Conservation (phyloP, 2,329 filamentous ascomycete species). For the Aspergillus pseudoterreus region DNA sequence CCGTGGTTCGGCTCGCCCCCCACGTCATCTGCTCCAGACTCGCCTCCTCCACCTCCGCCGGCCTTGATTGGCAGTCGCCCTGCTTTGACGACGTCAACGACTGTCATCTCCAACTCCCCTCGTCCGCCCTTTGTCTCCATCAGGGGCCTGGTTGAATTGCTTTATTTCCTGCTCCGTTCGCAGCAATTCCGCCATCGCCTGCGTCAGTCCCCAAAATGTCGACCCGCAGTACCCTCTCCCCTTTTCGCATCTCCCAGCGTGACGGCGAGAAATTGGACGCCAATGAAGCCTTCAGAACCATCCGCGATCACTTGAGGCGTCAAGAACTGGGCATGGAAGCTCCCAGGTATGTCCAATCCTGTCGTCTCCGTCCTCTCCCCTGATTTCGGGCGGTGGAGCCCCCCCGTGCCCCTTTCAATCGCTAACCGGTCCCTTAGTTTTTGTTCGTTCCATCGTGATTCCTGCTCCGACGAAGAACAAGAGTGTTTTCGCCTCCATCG, state of each 20-base stretch:
- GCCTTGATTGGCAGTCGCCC: not conserved
- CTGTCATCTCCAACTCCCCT: not conserved
- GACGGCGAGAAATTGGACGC: conserved; percentile 28
- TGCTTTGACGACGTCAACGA: not conserved
- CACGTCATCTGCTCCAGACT: not conserved
- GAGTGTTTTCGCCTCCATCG: conserved; percentile 49
- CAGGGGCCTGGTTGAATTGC: not conserved
- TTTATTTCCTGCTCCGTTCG: not conserved
- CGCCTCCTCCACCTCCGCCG: not conserved
- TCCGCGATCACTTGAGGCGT: conserved; percentile 32
- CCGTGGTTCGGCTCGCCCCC: not conserved
- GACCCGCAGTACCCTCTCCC: conserved; percentile 10
- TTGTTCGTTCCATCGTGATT: conserved; percentile 32
- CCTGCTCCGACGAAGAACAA: conserved; percentile 28
- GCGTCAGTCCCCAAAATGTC: conserved; percentile 11
- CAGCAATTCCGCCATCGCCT: not conserved
- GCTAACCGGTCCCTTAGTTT: conserved; percentile 26
- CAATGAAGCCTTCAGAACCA: conserved; percentile 33
- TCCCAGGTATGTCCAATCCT: conserved; percentile 21
- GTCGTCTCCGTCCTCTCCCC: no score
- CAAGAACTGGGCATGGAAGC: conserved; percentile 33
- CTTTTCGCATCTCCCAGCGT: conserved; percentile 32
- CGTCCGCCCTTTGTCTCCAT: not conserved
- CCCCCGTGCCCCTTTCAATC: not conserved
- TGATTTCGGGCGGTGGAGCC: no score